Evolutionary conservation across 768 basidiomycete genomes (phyloP).

Genomic region (Boletus subcaerulescens): DNA sequence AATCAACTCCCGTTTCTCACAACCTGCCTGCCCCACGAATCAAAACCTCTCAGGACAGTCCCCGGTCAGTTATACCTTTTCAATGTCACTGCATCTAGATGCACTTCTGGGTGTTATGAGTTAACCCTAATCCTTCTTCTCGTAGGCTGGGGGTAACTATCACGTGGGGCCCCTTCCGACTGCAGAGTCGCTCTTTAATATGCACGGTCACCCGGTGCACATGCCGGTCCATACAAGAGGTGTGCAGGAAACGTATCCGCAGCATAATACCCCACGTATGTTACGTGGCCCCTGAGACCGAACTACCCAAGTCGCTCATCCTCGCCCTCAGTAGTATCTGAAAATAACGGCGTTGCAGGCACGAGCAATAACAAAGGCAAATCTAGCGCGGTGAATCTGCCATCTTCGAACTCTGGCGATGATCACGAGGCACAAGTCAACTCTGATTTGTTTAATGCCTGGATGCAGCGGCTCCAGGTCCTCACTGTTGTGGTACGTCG

Average conservation of each 20-base stretch:
- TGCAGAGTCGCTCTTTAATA: neutral
- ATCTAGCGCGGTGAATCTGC: neutral
- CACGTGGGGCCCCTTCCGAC: neutral
- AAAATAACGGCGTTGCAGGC: conserved; percentile 5
- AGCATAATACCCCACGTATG: conserved; percentile 17
- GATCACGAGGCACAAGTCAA: conserved; percentile 10
- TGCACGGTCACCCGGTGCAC: neutral
- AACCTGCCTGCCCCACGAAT: neutral
- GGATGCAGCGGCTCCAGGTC: conserved; percentile 27
- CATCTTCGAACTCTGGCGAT: neutral
- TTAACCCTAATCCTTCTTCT: neutral
- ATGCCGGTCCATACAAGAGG: neutral
- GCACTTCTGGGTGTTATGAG: too few species aligned
- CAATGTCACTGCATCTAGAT: too few species aligned
- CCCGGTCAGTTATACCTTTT: conserved; percentile 8
- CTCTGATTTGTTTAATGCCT: conserved; percentile 20
- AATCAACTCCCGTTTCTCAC: too few species aligned
- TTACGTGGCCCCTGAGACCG: neutral
- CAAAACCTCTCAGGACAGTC: neutral
- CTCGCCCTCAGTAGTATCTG: neutral
- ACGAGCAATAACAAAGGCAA: conserved; percentile 2
- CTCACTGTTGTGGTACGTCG: conserved; percentile 29
- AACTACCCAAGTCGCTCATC: neutral
- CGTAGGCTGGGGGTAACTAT: neutral
- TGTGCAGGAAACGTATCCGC: conserved; percentile 2